These are phyloP conservation scores for Beauveria pseudobassiana DNA, from an alignment of 2,329 filamentous ascomycete species.

Conservation along the genomic window DNA sequence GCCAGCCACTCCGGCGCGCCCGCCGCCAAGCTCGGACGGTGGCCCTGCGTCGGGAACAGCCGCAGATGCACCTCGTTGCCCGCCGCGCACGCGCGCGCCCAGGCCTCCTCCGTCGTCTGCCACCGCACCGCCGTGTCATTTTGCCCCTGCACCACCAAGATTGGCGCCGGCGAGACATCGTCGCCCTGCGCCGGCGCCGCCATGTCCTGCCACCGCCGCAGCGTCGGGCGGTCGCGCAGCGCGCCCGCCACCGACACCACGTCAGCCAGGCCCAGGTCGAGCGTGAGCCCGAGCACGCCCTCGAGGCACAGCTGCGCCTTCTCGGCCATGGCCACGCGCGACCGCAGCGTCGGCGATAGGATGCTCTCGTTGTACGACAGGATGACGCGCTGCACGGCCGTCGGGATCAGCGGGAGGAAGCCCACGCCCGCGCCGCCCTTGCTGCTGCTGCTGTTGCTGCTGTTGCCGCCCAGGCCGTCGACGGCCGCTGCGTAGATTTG, in stretches of 20 bases:
- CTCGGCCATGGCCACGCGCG: neutral
- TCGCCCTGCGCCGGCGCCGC: slow-evolving; percentile 7
- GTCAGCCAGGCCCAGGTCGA: neutral
- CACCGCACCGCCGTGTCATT: slow-evolving; percentile 7
- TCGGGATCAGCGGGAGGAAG: neutral
- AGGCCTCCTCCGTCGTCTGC: slow-evolving; percentile 5
- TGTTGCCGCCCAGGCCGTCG: neutral
- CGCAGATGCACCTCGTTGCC: slow-evolving; percentile 13
- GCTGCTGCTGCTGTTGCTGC: neutral
- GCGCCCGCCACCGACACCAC: neutral
- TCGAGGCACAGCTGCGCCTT: neutral
- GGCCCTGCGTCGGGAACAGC: neutral
- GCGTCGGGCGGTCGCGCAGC: neutral
- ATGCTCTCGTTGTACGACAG: neutral
- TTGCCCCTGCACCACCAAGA: slow-evolving; percentile 12
- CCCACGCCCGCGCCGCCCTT: neutral
- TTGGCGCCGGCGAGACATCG: slow-evolving; percentile 8
- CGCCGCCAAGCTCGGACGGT: slow-evolving; percentile 6
- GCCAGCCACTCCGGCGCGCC: slow-evolving; percentile 1
- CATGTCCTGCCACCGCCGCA: slow-evolving; percentile 12
- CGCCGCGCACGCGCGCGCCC: neutral
- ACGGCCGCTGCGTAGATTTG: neutral
- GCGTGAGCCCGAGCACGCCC: neutral
- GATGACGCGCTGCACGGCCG: neutral
- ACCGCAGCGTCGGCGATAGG: neutral